These are phyloP conservation scores for Silene latifolia DNA, from an alignment of 148 eudicot species.

Conservation along the genomic window DNA sequence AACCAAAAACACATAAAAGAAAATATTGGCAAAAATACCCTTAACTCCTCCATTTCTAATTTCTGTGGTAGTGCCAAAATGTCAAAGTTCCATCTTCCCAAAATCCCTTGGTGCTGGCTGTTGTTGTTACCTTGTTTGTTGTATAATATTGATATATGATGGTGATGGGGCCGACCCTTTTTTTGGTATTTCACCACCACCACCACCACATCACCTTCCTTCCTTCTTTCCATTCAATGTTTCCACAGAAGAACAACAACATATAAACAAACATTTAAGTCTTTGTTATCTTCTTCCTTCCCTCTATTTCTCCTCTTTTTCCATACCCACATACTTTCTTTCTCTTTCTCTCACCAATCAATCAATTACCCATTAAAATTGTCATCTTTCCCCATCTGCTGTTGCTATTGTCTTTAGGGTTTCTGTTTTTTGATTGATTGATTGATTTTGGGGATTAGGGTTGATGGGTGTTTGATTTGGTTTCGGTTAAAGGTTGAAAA, in stretches of 20 bases:
- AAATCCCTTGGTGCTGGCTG: not conserved
- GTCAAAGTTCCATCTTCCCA: constrained; percentile 23
- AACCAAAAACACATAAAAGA: not conserved
- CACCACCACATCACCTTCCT: constrained; percentile 9
- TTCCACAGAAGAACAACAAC: not conserved
- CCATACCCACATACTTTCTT: not conserved
- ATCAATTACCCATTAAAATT: not conserved
- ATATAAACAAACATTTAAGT: not conserved
- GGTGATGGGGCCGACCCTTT: constrained; percentile 26
- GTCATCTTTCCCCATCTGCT: not conserved
- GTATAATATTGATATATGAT: no score
- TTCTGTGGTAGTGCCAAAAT: constrained; percentile 14
- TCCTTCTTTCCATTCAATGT: constrained; percentile 23
- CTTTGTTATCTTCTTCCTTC: not conserved
- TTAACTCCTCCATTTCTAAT: not conserved
- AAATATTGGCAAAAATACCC: constrained; percentile 20
- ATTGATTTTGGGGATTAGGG: constrained; percentile 18
- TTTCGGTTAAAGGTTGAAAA: constrained; percentile 11
- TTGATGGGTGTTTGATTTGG: constrained; percentile 25
- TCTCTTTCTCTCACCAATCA: not conserved
- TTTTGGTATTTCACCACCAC: constrained; percentile 33
- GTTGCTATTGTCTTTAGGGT: not conserved
- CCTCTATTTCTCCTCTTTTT: not conserved
- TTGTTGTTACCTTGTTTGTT: no score
- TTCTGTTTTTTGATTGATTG: not conserved